Evolutionary conservation across 2,329 filamentous ascomycete genomes (phyloP), one percentile per base, ranked within the genome.

Genomic region (Fusarium pilosicola): DNA sequence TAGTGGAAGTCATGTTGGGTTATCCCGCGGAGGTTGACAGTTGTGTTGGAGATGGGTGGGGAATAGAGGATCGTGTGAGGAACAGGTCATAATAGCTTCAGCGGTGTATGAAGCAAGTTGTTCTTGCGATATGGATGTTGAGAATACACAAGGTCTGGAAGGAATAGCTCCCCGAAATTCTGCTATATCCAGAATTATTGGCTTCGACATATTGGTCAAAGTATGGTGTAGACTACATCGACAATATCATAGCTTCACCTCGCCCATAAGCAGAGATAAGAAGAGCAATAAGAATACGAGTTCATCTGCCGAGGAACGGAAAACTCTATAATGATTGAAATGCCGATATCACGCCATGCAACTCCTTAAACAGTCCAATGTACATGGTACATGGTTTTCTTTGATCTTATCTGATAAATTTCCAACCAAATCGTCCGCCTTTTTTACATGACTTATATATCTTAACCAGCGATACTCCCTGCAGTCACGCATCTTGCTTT

Each of bases 81-180:
- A 73, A 75, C 74, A 74, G 62, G 59, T 75, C 70, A 75, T 60
- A 44, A 52, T 32, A 49, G 55, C 57, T 51, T 65, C 59, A 65
- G 60, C 68, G 68, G 68, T 65, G 42, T 58, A 72, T 60, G n/a
- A 32, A 45, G 62, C 12, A 32, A 61, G 51, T 13, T 42, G 15
- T 20, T 22, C 26, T 34, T 42, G 38, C 32, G 38, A 59, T 46
- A 32, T 30, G n/a, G 7, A 32, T 42, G 18, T 30, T 13, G 24
- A 56, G n/a, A 28, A 28, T n/a, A 34, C 17, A 34, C 26, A 45
- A 39, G 28, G 12, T 5, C 3, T n/a, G 7, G 11, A 42, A 28
- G 24, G 7, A n/a, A 30, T 3, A 10, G 34, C 13, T 55, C 34
- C n/a, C 10, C 2, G 7, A 30, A 14, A 15, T 24, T 5, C 12